Conservation (phyloP, 495 filamentous ascomycete genomes). For the Lentithecium fluviatile region DNA sequence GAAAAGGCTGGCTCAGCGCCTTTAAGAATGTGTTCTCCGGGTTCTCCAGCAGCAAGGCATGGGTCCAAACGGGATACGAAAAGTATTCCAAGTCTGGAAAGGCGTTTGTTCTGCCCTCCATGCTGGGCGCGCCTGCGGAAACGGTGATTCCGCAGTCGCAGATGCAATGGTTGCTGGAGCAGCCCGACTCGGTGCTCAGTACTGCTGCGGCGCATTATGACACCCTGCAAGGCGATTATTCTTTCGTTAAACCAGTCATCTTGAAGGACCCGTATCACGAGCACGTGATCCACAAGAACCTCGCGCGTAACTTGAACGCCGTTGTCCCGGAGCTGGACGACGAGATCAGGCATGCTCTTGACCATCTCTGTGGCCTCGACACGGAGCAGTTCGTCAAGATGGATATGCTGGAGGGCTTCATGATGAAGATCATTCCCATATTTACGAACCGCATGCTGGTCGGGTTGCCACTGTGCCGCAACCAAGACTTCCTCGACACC, state of each 20-base stretch:
- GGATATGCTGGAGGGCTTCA: slow-evolving; percentile 36
- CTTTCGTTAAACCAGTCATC: slow-evolving; percentile 35
- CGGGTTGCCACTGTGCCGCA: slow-evolving; percentile 43
- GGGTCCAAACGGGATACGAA: neutral
- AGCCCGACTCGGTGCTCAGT: slow-evolving; percentile 38
- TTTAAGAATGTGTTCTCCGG: neutral
- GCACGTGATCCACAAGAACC: slow-evolving; percentile 33
- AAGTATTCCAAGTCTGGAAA: neutral
- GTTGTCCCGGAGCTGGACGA: slow-evolving; percentile 37
- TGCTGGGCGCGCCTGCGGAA: neutral
- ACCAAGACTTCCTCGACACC: neutral
- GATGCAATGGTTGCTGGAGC: slow-evolving; percentile 34
- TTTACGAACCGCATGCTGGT: slow-evolving; percentile 45
- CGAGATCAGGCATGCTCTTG: slow-evolving; percentile 37
- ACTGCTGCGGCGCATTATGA: slow-evolving; percentile 37
- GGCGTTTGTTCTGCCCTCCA: neutral
- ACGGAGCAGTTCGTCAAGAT: slow-evolving; percentile 38
- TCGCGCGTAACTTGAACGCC: slow-evolving; percentile 33
- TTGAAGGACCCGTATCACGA: slow-evolving; percentile 36
- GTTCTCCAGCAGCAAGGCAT: neutral
- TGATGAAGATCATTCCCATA: slow-evolving; percentile 41
- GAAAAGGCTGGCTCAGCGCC: neutral
- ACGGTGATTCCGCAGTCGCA: neutral
- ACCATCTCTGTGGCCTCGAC: slow-evolving; percentile 38
- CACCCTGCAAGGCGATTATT: slow-evolving; percentile 35